A percentile compares a stretch with the other conserved stretches of the same genome.
Evolutionary conservation across 176 grass and related monocot species (phyloP).

Genomic region (Raddia guianensis): DNA sequence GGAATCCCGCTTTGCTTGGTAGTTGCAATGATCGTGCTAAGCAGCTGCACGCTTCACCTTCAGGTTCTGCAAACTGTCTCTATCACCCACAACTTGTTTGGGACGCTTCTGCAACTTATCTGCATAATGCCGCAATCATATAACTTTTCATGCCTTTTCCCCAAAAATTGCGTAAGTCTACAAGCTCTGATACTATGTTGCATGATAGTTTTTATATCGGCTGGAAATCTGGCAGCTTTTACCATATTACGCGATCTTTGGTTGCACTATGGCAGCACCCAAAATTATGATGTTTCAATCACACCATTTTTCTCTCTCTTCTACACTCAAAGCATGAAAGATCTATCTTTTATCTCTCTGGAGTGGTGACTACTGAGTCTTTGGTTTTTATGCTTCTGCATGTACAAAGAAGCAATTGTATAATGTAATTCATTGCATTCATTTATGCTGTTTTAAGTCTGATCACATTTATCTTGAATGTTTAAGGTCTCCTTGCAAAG

Average conservation of each 20-base stretch:
- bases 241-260: neutral
- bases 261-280: neutral
- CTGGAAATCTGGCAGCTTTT: neutral
- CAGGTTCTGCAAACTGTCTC: slow-evolving; percentile 57
- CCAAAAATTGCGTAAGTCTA: neutral
- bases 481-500: neutral
- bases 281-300: neutral
- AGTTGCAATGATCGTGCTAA: slow-evolving; percentile 81
- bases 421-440: slow-evolving; percentile 15
- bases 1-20: slow-evolving; percentile 71
- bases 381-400: slow-evolving; percentile 23
- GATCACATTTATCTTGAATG: slow-evolving; percentile 11
- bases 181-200: neutral
- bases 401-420: slow-evolving; percentile 15
- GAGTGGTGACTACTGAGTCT: neutral
- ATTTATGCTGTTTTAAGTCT: slow-evolving; percentile 13
- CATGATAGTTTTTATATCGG: neutral
- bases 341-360: neutral
- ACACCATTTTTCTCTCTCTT: neutral
- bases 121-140: neutral
- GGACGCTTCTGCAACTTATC: neutral
- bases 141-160: slow-evolving; percentile 6
- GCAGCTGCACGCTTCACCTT: slow-evolving; percentile 82
- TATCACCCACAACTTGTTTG: slow-evolving; percentile 6
- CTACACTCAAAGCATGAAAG: slow-evolving; percentile 6